Conservation (phyloP, 352 stramenopile species). For the Phytophthora agathidicida region DNA sequence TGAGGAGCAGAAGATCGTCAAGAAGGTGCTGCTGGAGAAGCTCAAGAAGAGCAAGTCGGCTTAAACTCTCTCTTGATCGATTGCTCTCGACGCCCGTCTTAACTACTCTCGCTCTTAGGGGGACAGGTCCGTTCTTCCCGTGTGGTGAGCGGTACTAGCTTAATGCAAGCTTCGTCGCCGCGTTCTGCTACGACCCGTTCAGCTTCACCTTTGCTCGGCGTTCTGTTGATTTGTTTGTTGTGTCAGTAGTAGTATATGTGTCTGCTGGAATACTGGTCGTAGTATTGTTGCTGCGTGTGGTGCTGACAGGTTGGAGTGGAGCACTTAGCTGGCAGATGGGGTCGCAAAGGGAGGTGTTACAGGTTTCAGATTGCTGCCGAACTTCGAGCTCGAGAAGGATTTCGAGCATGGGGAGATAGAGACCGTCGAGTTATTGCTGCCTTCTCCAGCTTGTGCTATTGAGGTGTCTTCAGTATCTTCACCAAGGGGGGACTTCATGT, state of each 20-base stretch:
- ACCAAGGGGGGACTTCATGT: too few relatives aligned
- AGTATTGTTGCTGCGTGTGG: too few relatives aligned
- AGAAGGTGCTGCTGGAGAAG: constrained; percentile 98
- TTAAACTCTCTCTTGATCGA: constrained; percentile 33
- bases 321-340: too few relatives aligned
- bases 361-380: too few relatives aligned
- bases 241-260: too few relatives aligned
- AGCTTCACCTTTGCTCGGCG: constrained; percentile 2
- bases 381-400: too few relatives aligned
- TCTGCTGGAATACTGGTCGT: background rate
- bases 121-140: constrained; percentile 37
- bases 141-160: constrained; percentile 40
- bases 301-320: background rate
- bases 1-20: constrained; percentile 99
- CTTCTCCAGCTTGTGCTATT: too few relatives aligned
- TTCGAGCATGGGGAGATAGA: too few relatives aligned
- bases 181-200: constrained; percentile 31
- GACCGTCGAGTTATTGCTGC: too few relatives aligned
- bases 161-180: constrained; percentile 45
- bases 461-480: too few relatives aligned
- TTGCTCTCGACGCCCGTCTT: background rate
- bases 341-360: too few relatives aligned
- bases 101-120: constrained; percentile 10
- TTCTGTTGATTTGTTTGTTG: background rate
- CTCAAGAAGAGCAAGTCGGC: constrained; percentile 83